Evolutionary conservation across 2,329 filamentous ascomycete species (phyloP).

Genomic region (Penicillium fuscoglaucum): DNA sequence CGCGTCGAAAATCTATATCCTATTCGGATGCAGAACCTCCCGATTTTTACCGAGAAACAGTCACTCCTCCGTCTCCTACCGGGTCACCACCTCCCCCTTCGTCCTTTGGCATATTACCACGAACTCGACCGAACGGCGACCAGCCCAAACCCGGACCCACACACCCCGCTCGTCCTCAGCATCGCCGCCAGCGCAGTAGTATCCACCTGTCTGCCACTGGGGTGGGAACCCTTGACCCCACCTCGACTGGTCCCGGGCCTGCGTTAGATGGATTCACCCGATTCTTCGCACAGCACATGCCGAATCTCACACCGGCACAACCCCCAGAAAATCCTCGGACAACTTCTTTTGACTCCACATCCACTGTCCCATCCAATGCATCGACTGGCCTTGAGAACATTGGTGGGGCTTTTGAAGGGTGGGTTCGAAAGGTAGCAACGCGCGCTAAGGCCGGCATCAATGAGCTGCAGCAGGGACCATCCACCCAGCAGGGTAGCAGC

Average conservation of each 20-base stretch:
- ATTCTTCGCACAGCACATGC: constrained; percentile 80
- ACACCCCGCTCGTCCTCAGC: constrained; percentile 30
- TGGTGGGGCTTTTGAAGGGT: constrained; percentile 83
- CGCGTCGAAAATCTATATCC: constrained; percentile 75
- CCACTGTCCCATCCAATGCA: constrained; percentile 33
- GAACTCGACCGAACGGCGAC: constrained; percentile 31
- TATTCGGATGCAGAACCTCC: constrained; percentile 60
- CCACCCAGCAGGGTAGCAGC: constrained; percentile 21
- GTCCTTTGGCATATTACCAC: constrained; percentile 28
- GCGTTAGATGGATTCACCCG: constrained; percentile 81
- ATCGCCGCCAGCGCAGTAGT: constrained; percentile 44
- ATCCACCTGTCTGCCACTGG: constrained; percentile 77
- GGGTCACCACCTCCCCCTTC: constrained; percentile 31
- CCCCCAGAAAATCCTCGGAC: constrained; percentile 56
- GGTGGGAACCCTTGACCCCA: constrained; percentile 75
- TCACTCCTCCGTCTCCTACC: constrained; percentile 28
- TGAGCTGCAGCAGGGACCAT: constrained; percentile 41
- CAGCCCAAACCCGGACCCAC: constrained; percentile 33
- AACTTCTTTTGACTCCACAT: constrained; percentile 38
- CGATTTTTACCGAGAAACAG: constrained; percentile 34
- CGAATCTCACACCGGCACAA: constrained; percentile 67
- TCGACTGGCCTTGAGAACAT: constrained; percentile 70
- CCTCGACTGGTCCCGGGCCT: constrained; percentile 59
- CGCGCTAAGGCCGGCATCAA: constrained; percentile 43
- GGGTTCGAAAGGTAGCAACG: constrained; percentile 77